These are phyloP conservation scores for Dioscorea alata DNA, from an alignment of 106 monocot species.

Conservation along the genomic window DNA sequence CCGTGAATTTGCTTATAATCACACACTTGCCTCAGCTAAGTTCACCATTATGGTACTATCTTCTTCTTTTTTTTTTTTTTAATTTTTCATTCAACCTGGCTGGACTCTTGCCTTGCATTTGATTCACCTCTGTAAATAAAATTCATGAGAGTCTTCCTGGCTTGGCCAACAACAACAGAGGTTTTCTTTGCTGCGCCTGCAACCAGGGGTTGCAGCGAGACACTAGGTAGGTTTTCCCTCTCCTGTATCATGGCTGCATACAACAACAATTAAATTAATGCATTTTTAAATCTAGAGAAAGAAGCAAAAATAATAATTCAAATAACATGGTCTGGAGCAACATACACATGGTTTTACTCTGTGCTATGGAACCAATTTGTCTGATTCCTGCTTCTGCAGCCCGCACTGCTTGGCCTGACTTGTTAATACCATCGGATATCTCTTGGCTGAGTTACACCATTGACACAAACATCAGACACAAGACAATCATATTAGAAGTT, in stretches of 20 bases:
- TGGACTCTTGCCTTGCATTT: constrained; percentile 10
- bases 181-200: constrained; percentile 70
- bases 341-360: constrained; percentile 64
- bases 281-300: neutral
- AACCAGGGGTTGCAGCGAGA: constrained; percentile 60
- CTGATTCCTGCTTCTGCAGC: constrained; percentile 80
- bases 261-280: constrained; percentile 3
- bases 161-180: constrained; percentile 49
- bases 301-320: neutral
- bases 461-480: neutral
- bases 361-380: constrained; percentile 72
- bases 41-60: neutral
- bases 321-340: neutral
- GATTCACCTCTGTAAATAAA: constrained; percentile 35
- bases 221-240: constrained; percentile 64
- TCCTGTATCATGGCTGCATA: constrained; percentile 85
- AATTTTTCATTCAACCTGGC: neutral
- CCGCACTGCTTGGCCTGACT: constrained; percentile 78
- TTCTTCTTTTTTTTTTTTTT: neutral
- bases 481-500: neutral
- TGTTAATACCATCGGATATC: constrained; percentile 70
- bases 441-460: constrained; percentile 49
- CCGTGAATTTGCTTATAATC: too few species aligned
- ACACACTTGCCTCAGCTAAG: too few species aligned
- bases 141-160: constrained; percentile 43